phyloP scores from a whole-genome alignment of 2,329 filamentous ascomycete species.

The Huntiella abstrusa region DNA sequence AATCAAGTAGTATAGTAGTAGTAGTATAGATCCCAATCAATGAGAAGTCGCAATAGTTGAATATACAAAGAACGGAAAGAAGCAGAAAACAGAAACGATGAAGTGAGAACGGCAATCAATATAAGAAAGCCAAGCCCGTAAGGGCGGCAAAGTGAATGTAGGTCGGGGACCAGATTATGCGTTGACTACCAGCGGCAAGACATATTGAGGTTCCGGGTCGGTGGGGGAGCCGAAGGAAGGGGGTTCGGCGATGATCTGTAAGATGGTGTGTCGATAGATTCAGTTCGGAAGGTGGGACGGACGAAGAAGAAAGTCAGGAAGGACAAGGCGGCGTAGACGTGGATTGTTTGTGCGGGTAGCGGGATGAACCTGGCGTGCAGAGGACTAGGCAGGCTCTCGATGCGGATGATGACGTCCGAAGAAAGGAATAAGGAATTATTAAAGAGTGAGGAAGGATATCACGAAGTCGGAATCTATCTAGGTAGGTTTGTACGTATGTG shows the following conservation, averaged over 20 bases:
- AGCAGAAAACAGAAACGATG: background rate
- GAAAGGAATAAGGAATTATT: background rate
- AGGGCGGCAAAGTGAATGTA: background rate
- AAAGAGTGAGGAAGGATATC: background rate
- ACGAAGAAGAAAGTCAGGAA: too few relatives aligned
- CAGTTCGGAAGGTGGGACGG: too few relatives aligned
- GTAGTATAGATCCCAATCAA: background rate
- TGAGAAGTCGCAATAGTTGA: background rate
- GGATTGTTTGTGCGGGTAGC: too few relatives aligned
- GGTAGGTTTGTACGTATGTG: too few relatives aligned
- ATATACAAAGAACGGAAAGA: background rate
- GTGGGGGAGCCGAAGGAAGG: too few relatives aligned
- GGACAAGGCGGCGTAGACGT: too few relatives aligned
- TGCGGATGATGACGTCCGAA: too few relatives aligned
- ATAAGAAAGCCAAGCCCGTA: background rate
- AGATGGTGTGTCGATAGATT: too few relatives aligned
- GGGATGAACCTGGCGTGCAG: too few relatives aligned
- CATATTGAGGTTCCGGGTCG: background rate
- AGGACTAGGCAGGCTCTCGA: too few relatives aligned
- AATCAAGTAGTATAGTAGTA: background rate
- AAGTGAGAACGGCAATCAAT: conserved; percentile 14
- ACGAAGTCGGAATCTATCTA: background rate
- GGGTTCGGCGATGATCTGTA: too few relatives aligned
- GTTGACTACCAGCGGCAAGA: conserved; percentile 3
- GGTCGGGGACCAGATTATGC: background rate